Evolutionary conservation across 352 stramenopile species (phyloP).

Genomic region (Phytophthora tubulina): DNA sequence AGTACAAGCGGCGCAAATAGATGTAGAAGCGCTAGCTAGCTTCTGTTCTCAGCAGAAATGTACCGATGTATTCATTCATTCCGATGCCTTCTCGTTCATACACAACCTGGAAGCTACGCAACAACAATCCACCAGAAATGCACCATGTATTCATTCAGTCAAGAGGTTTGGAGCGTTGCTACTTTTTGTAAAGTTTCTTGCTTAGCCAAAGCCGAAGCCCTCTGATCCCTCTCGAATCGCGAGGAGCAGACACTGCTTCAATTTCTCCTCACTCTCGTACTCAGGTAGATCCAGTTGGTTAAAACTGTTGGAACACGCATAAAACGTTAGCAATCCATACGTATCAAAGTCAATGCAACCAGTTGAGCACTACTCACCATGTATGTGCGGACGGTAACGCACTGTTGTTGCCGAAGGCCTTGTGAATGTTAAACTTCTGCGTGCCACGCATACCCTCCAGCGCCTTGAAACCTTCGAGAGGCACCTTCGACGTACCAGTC

Average conservation of each 20-base stretch:
- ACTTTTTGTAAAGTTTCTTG: background rate
- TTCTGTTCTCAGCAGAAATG: conserved; percentile 33
- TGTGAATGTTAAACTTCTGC: conserved; percentile 99
- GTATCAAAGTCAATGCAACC: conserved; percentile 15
- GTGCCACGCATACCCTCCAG: conserved; percentile 99
- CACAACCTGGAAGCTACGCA: background rate
- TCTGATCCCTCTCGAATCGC: conserved; percentile 98
- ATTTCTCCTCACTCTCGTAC: conserved; percentile 98
- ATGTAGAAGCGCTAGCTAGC: conserved; percentile 27
- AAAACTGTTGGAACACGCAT: conserved; percentile 81
- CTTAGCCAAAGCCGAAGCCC: conserved; percentile 98
- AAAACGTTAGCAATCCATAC: conserved; percentile 24
- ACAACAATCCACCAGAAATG: conserved; percentile 3
- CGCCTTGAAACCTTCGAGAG: conserved; percentile 98
- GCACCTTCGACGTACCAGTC: conserved; percentile 94
- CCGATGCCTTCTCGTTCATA: background rate
- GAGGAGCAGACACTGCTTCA: conserved; percentile 97
- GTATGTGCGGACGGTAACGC: conserved; percentile 96
- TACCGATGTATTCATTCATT: conserved; percentile 42
- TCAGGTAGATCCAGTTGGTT: conserved; percentile 99
- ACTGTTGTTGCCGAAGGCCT: conserved; percentile 93
- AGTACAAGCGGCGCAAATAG: conserved; percentile 89
- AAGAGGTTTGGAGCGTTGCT: conserved; percentile 19
- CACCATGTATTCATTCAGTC: conserved; percentile 23
- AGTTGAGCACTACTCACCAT: conserved; percentile 74